Evolutionary conservation across 2,329 filamentous ascomycete genomes (phyloP), one percentile per base, ranked within the genome.

Genomic region (Cladosporium sp.): DNA sequence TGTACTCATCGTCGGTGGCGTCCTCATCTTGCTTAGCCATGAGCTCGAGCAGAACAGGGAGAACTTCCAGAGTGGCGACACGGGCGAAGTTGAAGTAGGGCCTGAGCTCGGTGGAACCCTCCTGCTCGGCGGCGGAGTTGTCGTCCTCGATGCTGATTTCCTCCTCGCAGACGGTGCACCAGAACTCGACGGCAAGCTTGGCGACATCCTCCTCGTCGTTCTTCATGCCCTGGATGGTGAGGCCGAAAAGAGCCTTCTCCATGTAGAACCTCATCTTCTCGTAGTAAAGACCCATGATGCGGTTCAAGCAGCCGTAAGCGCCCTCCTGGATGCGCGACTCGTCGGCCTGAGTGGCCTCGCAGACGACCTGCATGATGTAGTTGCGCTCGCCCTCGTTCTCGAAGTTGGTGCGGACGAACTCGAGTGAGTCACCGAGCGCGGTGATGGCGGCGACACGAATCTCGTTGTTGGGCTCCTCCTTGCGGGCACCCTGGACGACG

Each of bases 251-350:
- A 39, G 95, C 95, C 87, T 98, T 98, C 85, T 99, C 95, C 95
- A 99, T 99, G 84, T 99, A 99, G 82, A 97, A 99, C 75, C 93
- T 90, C 95, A 99, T 99, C 83, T 97, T 96, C 75, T 99, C 95
- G 79, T 99, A 99, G 85, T 99, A 99, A 69, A 97, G 87, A 67
- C 87, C 91, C 95, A 99, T 99, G 79, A 99, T 98, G 75, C 95
- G 89, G 86, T 99, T 99, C 72, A 99, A 83, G 79, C 95, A 98
- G 73, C 95, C 95, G 78, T 97, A 99, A 51, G 95, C 92, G 67
- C 93, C 93, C 78, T 97, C 92, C 80, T 98, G 93, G 79, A 99
- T 96, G 76, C 93, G 88, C 66, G 86, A 87, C 79, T 99, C 95
- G 1, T 91, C 85, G 72, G 94, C 93, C 82, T 99, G 95, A 64